A percentile compares a stretch with the other conserved stretches of the same genome.
phyloP scores from a whole-genome alignment of 2,329 filamentous ascomycete genomes.

The Aspergillus oerlinghausenensis region DNA sequence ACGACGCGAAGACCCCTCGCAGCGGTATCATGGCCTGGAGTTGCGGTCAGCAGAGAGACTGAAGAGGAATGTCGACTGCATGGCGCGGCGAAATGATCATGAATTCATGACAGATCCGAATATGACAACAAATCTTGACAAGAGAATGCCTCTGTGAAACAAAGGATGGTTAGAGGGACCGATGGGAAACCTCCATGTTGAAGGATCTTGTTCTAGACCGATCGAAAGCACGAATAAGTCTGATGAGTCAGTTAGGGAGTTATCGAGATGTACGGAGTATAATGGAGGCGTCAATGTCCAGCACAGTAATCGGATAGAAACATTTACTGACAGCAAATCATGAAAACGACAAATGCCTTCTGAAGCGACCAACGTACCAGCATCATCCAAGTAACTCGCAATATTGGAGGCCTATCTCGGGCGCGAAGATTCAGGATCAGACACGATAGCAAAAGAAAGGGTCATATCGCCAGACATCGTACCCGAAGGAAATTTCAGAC shows the following conservation, averaged over 20 bases:
- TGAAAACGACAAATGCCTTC: not conserved
- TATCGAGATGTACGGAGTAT: not conserved
- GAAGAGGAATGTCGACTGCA: not conserved
- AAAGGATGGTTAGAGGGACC: not conserved
- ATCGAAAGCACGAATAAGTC: not conserved
- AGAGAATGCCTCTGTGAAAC: not conserved
- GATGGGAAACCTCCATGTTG: not conserved
- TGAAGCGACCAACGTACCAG: not conserved
- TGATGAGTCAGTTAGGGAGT: not conserved
- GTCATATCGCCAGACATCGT: not conserved
- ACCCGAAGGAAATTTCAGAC: not conserved
- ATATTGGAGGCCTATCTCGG: not conserved
- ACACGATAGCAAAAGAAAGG: not conserved
- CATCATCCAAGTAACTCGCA: not conserved
- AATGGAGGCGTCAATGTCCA: not conserved
- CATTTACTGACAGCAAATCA: not conserved
- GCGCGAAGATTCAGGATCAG: not conserved
- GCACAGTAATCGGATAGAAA: not conserved
- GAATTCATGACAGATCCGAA: not conserved
- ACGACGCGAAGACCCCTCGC: not conserved
- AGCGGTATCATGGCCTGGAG: not conserved
- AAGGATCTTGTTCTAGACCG: not conserved
- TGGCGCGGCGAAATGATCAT: not conserved
- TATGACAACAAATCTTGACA: not conserved
- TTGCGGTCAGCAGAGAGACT: not conserved